Base-by-base conservation (phyloP, 2,329 filamentous ascomycete species). In the Lecanicillium sp. region DNA sequence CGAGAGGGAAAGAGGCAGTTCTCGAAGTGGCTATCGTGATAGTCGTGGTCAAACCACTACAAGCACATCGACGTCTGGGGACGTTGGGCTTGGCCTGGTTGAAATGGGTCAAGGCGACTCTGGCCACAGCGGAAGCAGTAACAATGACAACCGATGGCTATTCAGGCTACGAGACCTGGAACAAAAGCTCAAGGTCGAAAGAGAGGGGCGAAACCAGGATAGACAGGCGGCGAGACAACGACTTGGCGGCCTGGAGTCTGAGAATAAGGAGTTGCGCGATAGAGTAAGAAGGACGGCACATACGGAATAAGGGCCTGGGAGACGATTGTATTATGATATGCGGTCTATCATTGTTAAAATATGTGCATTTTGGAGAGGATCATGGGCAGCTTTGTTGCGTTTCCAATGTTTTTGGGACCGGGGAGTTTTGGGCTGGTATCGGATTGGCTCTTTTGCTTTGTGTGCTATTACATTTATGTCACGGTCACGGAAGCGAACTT, bases 151-250 rank as follows among this genome's bases (percentile, higher is more conserved):
- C 47, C 78, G 83, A 48, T 95, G 87, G 86, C 79, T 94, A 47
- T 76, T 94, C 46, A 70, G 92, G 6, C 69, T 96, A 25, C 79
- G 86, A 41, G 89, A 96, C 55, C 67, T 96, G 49, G 92, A 98
- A 67, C 75, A 82, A 48, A 78, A 94, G 50, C 69, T 98, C 14
- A 94, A 95, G 59, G 80, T 85, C 33, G 92, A 98, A 64, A 70
- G 92, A 12, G 92, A 96, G 60, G 88, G 81, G 1, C 69, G 92
- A 32, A 68, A 94, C 38, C 68, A 94, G 42, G 92, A 98, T 62
- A 78, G 92, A 4, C 83, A 75, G 34, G 88, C 87, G 17, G 90
- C 90, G 19, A 69, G 85, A 39, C 83, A 88, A 63, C 70, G 90
- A 37, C 63, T 95, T 1, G 81, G 87, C 42, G 83, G 88, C 44